These are phyloP conservation scores for Stemphylium lycopersici DNA, from an alignment of 2,329 filamentous ascomycete genomes.

Conservation along the genomic window DNA sequence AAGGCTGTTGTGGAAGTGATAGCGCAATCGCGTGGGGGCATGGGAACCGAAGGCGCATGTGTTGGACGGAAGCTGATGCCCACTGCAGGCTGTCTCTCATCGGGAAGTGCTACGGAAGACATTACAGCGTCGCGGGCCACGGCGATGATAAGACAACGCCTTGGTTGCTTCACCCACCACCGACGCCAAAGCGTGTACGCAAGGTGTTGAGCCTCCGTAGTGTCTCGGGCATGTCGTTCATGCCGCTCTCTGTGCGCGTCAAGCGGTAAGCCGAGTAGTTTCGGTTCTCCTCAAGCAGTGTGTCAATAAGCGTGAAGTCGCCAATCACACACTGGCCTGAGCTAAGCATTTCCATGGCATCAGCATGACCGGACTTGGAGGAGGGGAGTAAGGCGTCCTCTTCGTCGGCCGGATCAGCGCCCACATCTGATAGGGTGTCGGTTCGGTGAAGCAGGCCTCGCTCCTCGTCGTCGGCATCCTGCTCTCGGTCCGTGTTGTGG, in stretches of 20 bases:
- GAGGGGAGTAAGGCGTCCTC: slow-evolving; percentile 36
- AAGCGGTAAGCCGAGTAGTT: slow-evolving; percentile 45
- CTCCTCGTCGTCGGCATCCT: slow-evolving; percentile 67
- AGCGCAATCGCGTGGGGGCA: slow-evolving; percentile 16
- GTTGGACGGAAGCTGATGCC: not conserved
- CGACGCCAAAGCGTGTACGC: slow-evolving; percentile 42
- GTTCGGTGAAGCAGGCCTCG: slow-evolving; percentile 57
- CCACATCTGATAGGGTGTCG: slow-evolving; percentile 45
- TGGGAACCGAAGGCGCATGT: slow-evolving; percentile 5
- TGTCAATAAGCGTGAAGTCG: slow-evolving; percentile 51
- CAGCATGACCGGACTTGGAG: slow-evolving; percentile 30
- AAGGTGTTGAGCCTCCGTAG: slow-evolving; percentile 43
- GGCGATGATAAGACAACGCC: slow-evolving; percentile 11
- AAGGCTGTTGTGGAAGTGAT: not conserved
- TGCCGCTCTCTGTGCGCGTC: slow-evolving; percentile 34
- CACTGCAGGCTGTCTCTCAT: slow-evolving; percentile 10
- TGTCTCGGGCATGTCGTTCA: slow-evolving; percentile 40
- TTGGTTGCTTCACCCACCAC: slow-evolving; percentile 35
- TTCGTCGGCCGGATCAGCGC: slow-evolving; percentile 50
- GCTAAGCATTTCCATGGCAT: slow-evolving; percentile 53
- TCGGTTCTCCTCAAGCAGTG: slow-evolving; percentile 51
- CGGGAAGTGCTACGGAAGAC: slow-evolving; percentile 4
- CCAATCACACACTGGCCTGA: slow-evolving; percentile 56
- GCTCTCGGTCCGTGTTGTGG: slow-evolving; percentile 40
- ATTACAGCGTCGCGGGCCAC: slow-evolving; percentile 2